phyloP scores from a whole-genome alignment of 2,329 filamentous ascomycete species.

The Neonectria magnoliae region DNA sequence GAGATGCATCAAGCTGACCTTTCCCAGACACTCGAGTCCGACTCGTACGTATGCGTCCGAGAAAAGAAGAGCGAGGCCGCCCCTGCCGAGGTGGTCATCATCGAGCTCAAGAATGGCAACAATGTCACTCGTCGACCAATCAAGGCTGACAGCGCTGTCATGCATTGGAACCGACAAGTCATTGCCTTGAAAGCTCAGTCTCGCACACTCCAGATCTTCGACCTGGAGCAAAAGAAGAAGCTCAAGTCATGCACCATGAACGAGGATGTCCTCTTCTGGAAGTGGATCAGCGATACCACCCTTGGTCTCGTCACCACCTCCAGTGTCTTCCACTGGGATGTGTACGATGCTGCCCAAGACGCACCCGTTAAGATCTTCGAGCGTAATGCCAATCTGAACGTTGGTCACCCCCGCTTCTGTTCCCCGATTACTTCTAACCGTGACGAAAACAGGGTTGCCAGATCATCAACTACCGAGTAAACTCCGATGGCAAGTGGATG shows the following conservation, averaged over 20 bases:
- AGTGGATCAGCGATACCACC: constrained; percentile 93
- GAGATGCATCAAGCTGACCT: constrained; percentile 32
- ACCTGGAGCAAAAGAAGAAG: constrained; percentile 91
- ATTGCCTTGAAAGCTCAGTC: constrained; percentile 96
- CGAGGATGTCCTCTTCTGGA: constrained; percentile 99
- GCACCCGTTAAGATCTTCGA: constrained; percentile 92
- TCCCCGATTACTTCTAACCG: constrained; percentile 29
- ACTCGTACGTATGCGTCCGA: constrained; percentile 94
- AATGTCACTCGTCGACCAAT: constrained; percentile 94
- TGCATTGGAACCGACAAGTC: constrained; percentile 97
- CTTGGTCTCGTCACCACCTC: constrained; percentile 91
- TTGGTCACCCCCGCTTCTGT: constrained; percentile 57
- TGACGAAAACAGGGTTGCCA: constrained; percentile 77
- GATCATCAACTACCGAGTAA: constrained; percentile 99
- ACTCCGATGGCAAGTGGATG: constrained; percentile 97
- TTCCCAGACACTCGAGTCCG: constrained; percentile 92
- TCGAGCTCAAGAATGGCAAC: constrained; percentile 98
- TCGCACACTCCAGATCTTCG: constrained; percentile 96
- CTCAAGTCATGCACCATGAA: constrained; percentile 96
- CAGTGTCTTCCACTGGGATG: constrained; percentile 97
- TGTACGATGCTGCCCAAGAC: constrained; percentile 84
- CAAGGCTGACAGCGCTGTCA: constrained; percentile 99
- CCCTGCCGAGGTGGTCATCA: constrained; percentile 93
- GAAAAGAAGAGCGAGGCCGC: constrained; percentile 89
- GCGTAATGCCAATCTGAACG: constrained; percentile 87